Conservation (phyloP, 495 filamentous ascomycete species). For the Penicillium macrosclerotiorum region DNA sequence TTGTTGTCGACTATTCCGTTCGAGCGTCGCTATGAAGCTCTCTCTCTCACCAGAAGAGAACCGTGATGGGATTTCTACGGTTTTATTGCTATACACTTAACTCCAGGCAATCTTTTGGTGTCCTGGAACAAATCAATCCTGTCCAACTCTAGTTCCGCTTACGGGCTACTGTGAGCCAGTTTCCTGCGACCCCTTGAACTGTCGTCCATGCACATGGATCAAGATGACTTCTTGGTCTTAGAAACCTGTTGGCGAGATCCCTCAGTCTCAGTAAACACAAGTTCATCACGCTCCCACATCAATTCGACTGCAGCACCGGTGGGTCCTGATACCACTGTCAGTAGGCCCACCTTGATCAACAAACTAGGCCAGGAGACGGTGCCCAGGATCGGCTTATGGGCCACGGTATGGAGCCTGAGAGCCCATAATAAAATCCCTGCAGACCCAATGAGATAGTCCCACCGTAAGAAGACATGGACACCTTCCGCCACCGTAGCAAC, state of each 20-base stretch:
- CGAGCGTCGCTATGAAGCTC: too few species aligned
- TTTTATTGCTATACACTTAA: too few species aligned
- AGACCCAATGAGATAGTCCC: slow-evolving; percentile 56
- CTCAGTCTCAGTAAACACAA: slow-evolving; percentile 35
- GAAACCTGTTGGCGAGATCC: slow-evolving; percentile 18
- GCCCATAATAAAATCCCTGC: slow-evolving; percentile 55
- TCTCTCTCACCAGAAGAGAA: too few species aligned
- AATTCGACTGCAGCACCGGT: slow-evolving; percentile 49
- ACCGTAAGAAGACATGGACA: slow-evolving; percentile 54
- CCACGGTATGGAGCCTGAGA: slow-evolving; percentile 37
- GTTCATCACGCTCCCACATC: slow-evolving; percentile 58
- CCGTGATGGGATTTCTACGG: too few species aligned
- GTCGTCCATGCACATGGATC: too few species aligned
- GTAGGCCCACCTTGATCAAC: slow-evolving; percentile 33
- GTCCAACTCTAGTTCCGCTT: too few species aligned
- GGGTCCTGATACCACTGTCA: slow-evolving; percentile 49
- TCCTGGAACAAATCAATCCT: too few species aligned
- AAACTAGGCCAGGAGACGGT: slow-evolving; percentile 27
- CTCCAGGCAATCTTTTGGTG: too few species aligned
- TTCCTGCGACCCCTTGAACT: too few species aligned
- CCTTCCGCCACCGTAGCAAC: slow-evolving; percentile 47
- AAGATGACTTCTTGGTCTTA: slow-evolving; percentile 25
- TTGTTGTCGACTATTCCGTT: too few species aligned
- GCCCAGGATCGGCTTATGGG: slow-evolving; percentile 36
- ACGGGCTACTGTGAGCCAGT: too few species aligned